A percentile compares a stretch with the other conserved stretches of the same genome.
Conservation (phyloP, 768 basidiomycete genomes). For the Lactifluus volemus region DNA sequence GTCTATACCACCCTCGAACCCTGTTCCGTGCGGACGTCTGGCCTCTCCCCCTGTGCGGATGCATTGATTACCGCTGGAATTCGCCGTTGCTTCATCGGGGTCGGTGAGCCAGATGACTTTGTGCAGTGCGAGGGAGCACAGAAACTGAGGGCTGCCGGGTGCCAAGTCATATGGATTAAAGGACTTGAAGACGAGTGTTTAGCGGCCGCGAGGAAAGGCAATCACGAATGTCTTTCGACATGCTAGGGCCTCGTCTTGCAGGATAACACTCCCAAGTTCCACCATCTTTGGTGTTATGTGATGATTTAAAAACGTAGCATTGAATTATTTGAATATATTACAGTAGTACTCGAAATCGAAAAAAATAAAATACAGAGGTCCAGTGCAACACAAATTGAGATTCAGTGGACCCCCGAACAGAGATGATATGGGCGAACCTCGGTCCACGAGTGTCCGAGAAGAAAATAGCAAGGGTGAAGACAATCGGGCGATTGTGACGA, state of each 20-base stretch:
- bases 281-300: background rate
- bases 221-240: constrained; percentile 15
- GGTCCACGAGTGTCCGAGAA: too few relatives aligned
- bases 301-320: background rate
- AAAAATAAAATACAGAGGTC: too few relatives aligned
- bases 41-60: constrained; percentile 77
- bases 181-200: constrained; percentile 78
- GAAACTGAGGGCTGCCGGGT: constrained; percentile 58
- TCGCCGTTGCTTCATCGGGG: constrained; percentile 77
- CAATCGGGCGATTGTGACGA: too few relatives aligned
- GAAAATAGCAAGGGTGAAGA: too few relatives aligned
- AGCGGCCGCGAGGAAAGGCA: constrained; percentile 61
- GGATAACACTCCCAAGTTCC: background rate
- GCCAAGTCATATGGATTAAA: constrained; percentile 66
- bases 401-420: too few relatives aligned
- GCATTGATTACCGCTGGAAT: constrained; percentile 67
- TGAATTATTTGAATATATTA: too few relatives aligned
- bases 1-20: constrained; percentile 97
- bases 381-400: too few relatives aligned
- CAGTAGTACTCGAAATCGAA: too few relatives aligned
- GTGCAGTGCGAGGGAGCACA: constrained; percentile 85
- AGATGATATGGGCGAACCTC: too few relatives aligned
- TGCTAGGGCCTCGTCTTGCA: background rate
- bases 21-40: constrained; percentile 84
- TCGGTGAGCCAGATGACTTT: constrained; percentile 88